Evolutionary conservation across 140 eudicot genomes (phyloP).

Genomic region (Anethum foeniculum): DNA sequence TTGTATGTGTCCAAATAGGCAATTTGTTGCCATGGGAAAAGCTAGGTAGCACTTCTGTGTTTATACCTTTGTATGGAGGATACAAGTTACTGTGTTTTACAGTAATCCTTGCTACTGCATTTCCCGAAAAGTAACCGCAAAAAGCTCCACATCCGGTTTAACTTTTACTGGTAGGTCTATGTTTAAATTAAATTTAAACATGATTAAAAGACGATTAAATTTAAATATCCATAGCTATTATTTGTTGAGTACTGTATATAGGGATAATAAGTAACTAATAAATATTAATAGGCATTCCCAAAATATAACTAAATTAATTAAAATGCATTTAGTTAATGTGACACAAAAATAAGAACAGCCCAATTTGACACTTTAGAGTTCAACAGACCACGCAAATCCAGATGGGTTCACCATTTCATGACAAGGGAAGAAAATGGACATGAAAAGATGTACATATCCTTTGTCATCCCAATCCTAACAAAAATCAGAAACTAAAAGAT

Average conservation of each 20-base stretch:
- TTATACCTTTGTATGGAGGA: not conserved
- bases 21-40: not conserved
- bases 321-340: too few species aligned
- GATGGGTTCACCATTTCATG: not conserved
- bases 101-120: not conserved
- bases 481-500: not conserved
- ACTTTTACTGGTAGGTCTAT: too few species aligned
- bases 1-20: not conserved
- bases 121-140: not conserved
- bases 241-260: too few species aligned
- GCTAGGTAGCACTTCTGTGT: not conserved
- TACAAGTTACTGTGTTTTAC: not conserved
- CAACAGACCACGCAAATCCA: not conserved
- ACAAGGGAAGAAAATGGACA: not conserved
- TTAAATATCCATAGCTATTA: too few species aligned
- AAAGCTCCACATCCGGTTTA: not conserved
- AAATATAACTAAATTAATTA: too few species aligned
- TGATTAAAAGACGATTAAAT: too few species aligned
- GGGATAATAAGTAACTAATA: too few species aligned
- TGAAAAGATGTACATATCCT: not conserved
- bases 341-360: too few species aligned
- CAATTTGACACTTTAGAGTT: not conserved
- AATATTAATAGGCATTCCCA: too few species aligned
- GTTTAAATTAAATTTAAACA: too few species aligned
- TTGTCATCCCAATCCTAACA: not conserved